These are phyloP conservation scores for Lunasporangiospora selenospora DNA, from an alignment of 192 early-diverging fungal genomes.

Conservation along the genomic window DNA sequence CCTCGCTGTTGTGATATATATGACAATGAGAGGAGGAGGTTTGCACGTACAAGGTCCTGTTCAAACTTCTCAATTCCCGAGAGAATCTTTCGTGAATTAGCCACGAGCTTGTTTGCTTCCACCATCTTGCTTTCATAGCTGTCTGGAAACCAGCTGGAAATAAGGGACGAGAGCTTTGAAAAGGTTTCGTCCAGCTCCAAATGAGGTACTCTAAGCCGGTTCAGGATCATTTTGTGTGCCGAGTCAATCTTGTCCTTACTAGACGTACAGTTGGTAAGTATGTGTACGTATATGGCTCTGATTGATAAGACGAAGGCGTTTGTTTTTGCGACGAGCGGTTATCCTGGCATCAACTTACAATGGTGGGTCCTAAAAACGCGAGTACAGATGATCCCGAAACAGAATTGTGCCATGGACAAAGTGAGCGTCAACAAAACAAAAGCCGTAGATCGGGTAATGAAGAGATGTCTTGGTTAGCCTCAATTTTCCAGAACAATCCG, in stretches of 20 bases:
- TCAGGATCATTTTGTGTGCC: conserved; percentile 14
- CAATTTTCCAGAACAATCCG: too few relatives aligned
- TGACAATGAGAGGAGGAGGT: too few relatives aligned
- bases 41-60: conserved; percentile 56
- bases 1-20: background rate
- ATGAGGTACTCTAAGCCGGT: conserved; percentile 21
- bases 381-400: too few relatives aligned
- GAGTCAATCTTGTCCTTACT: too few relatives aligned
- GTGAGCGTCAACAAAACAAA: too few relatives aligned
- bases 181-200: conserved; percentile 68
- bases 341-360: too few relatives aligned
- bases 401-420: too few relatives aligned
- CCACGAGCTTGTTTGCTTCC: conserved; percentile 48
- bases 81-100: conserved; percentile 48
- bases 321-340: too few relatives aligned
- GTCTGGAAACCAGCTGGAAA: conserved; percentile 54
- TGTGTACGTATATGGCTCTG: too few relatives aligned
- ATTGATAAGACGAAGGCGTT: too few relatives aligned
- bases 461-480: background rate
- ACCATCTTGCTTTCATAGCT: conserved; percentile 67
- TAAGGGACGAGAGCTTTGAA: conserved; percentile 65
- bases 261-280: too few relatives aligned
- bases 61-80: conserved; percentile 60
- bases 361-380: too few relatives aligned
- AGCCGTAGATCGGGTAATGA: background rate